phyloP scores from a whole-genome alignment of 768 basidiomycete genomes.

The Xanthoconium stramineum region DNA sequence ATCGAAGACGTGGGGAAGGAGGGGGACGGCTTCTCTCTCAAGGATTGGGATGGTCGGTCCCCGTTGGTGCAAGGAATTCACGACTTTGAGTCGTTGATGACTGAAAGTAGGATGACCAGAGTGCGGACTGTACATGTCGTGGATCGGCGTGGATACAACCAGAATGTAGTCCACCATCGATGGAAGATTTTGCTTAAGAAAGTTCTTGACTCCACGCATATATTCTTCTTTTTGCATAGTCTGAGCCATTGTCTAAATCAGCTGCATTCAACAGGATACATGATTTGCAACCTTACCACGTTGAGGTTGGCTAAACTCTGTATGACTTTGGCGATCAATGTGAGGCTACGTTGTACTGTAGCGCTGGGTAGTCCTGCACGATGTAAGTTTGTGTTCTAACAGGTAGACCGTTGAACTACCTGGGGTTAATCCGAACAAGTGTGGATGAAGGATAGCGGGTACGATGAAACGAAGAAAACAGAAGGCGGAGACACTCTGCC shows the following conservation, averaged over 20 bases:
- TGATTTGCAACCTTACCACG: constrained; percentile 41
- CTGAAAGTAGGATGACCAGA: constrained; percentile 34
- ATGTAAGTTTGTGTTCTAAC: constrained; percentile 9
- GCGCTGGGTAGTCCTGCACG: constrained; percentile 59
- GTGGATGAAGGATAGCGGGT: constrained; percentile 86
- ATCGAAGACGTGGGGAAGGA: constrained; percentile 73
- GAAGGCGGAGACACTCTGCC: constrained; percentile 86
- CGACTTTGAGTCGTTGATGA: constrained; percentile 51
- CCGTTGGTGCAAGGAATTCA: constrained; percentile 57
- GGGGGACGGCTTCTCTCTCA: constrained; percentile 67
- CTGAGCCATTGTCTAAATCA: constrained; percentile 31
- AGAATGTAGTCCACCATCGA: constrained; percentile 80
- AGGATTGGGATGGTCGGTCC: constrained; percentile 53
- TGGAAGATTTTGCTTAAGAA: constrained; percentile 57
- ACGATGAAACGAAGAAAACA: constrained; percentile 88
- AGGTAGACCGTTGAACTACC: constrained; percentile 41
- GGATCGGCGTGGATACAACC: constrained; percentile 59
- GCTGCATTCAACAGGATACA: background rate
- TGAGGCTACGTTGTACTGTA: constrained; percentile 75
- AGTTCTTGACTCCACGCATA: constrained; percentile 75
- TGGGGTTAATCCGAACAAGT: constrained; percentile 74
- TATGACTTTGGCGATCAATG: constrained; percentile 82
- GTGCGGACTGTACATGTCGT: constrained; percentile 25
- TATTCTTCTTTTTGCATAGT: constrained; percentile 73
- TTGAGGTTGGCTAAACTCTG: constrained; percentile 88